Evolutionary conservation across 345 rosid species (phyloP).

Genomic region (Stellera chamaejasme): DNA sequence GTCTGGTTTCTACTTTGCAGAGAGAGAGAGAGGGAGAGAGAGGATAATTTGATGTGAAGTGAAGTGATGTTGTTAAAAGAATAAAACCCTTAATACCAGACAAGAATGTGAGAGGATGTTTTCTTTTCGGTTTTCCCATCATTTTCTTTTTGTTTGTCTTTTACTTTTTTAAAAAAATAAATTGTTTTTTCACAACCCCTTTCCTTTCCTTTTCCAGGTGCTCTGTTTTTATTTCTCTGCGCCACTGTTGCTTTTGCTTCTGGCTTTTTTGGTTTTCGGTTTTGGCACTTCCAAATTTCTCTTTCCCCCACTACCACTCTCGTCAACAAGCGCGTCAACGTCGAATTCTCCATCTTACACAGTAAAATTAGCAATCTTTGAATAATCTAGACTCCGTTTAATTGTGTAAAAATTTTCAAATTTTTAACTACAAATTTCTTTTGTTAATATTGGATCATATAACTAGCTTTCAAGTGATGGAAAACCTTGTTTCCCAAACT

Average conservation of each 20-base stretch:
- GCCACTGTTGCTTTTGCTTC: slow-evolving; percentile 9
- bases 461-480: too few relatives aligned
- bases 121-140: slow-evolving; percentile 26
- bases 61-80: neutral
- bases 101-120: slow-evolving; percentile 32
- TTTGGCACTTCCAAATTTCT: neutral
- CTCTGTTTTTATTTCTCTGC: slow-evolving; percentile 1
- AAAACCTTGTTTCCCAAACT: too few relatives aligned
- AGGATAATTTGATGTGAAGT: slow-evolving; percentile 13
- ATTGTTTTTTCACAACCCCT: too few relatives aligned
- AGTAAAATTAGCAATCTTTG: too few relatives aligned
- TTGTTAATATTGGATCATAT: too few relatives aligned
- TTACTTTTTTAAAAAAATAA: too few relatives aligned
- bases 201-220: neutral
- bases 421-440: too few relatives aligned
- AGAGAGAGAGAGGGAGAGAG: neutral
- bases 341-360: too few relatives aligned
- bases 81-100: slow-evolving; percentile 39
- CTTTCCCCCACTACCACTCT: slow-evolving; percentile 6
- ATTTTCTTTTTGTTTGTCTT: neutral
- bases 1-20: neutral
- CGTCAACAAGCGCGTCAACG: too few relatives aligned
- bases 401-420: too few relatives aligned
- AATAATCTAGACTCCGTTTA: too few relatives aligned
- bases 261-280: neutral